A percentile compares a stretch with the other conserved stretches of the same genome.
Conservation (phyloP, 2,329 filamentous ascomycete species). For the Aureobasidium sp. region DNA sequence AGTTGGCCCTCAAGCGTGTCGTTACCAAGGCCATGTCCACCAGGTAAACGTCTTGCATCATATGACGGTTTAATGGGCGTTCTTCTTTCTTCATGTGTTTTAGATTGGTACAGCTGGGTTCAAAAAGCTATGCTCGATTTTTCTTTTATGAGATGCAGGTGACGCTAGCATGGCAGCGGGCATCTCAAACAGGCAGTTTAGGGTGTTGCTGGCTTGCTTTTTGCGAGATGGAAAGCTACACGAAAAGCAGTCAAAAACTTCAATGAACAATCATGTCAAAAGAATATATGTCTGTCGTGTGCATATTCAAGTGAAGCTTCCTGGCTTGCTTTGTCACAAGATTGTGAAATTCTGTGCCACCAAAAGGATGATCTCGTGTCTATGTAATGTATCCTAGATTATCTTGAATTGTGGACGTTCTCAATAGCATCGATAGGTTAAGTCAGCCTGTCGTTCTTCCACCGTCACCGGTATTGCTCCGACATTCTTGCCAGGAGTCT, state of each 20-base stretch:
- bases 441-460: not conserved
- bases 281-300: not conserved
- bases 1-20: conserved; percentile 92
- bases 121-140: conserved; percentile 15
- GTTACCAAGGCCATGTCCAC: conserved; percentile 69
- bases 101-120: conserved; percentile 16
- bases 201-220: conserved; percentile 1
- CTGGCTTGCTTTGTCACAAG: not conserved
- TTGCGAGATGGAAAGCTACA: conserved; percentile 6
- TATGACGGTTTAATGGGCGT: conserved; percentile 19
- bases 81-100: conserved; percentile 17
- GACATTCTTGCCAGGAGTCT: not conserved
- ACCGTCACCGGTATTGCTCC: not conserved
- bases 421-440: not conserved
- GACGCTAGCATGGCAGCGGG: conserved; percentile 6
- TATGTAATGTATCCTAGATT: not conserved
- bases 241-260: conserved; percentile 13
- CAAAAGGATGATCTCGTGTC: no score
- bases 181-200: conserved; percentile 13
- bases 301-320: not conserved
- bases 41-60: conserved; percentile 23
- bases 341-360: not conserved
- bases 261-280: conserved; percentile 13
- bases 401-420: not conserved
- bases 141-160: conserved; percentile 8